Evolutionary conservation across 164 flowering plant genomes (phyloP).

Genomic region (Stephania cephalantha): DNA sequence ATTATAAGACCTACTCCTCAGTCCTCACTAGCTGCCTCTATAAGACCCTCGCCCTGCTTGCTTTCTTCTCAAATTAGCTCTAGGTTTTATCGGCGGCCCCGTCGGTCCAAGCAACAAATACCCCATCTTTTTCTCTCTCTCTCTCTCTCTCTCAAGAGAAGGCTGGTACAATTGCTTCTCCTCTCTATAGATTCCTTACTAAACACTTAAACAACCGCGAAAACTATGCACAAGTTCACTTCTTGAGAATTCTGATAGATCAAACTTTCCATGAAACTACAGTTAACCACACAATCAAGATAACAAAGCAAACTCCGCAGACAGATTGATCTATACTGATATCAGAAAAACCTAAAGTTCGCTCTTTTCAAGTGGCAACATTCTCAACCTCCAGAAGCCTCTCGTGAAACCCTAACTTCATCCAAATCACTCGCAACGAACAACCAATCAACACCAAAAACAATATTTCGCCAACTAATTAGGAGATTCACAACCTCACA

Average conservation of each 20-base stretch:
- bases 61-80: slow-evolving; percentile 63
- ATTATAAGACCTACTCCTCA: slow-evolving; percentile 13
- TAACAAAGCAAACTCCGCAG: too few species aligned
- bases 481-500: neutral
- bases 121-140: slow-evolving; percentile 25
- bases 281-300: neutral
- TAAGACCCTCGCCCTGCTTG: slow-evolving; percentile 92
- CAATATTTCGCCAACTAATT: neutral
- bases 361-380: slow-evolving; percentile 11
- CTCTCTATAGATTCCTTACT: neutral
- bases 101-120: slow-evolving; percentile 34
- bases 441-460: neutral
- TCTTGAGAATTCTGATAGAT: neutral
- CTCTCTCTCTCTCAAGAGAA: slow-evolving; percentile 2
- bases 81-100: slow-evolving; percentile 62
- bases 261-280: slow-evolving; percentile 12
- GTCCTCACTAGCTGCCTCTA: slow-evolving; percentile 55
- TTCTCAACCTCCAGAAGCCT: slow-evolving; percentile 1
- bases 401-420: neutral
- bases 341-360: neutral
- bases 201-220: neutral
- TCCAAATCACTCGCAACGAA: neutral
- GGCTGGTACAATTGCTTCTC: neutral
- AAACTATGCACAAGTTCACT: neutral
- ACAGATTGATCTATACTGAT: neutral